Evolutionary conservation across 2,329 filamentous ascomycete genomes (phyloP).

Genomic region (Fulvia fulva): DNA sequence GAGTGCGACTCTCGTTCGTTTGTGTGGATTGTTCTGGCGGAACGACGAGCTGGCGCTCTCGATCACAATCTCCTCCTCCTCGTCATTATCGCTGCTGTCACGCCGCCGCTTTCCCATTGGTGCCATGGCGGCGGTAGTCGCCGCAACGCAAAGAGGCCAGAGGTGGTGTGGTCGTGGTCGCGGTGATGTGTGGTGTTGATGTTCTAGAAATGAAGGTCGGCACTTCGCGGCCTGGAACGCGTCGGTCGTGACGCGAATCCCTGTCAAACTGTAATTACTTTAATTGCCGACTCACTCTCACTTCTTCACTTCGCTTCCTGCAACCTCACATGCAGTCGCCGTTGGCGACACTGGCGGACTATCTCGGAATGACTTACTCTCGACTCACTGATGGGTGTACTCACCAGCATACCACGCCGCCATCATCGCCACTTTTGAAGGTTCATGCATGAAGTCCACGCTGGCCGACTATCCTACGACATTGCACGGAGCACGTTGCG

Average conservation of each 20-base stretch:
- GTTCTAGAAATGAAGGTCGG: not conserved
- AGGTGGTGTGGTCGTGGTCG: constrained; percentile 14
- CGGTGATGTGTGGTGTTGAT: constrained; percentile 6
- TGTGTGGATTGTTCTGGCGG: constrained; percentile 21
- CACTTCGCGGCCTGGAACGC: not conserved
- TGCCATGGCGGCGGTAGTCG: constrained; percentile 18
- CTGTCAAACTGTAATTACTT: not conserved
- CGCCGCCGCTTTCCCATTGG: constrained; percentile 13
- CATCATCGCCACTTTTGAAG: no score
- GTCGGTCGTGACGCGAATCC: not conserved
- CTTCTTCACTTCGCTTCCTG: not conserved
- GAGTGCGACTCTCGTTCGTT: constrained; percentile 29
- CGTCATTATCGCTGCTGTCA: constrained; percentile 18
- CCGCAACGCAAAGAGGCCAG: no score
- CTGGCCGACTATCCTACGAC: no score
- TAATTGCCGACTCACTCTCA: not conserved
- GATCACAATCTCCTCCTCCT: constrained; percentile 23
- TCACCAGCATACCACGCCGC: no score
- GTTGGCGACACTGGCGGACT: no score
- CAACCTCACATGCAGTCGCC: not conserved
- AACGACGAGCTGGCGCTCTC: constrained; percentile 30
- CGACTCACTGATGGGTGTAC: no score
- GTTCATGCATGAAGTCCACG: no score
- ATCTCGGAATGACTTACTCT: no score
- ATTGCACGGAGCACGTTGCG: no score